These are phyloP conservation scores for Fusarium sp. DNA, from an alignment of 2,329 filamentous ascomycete species.

Conservation along the genomic window DNA sequence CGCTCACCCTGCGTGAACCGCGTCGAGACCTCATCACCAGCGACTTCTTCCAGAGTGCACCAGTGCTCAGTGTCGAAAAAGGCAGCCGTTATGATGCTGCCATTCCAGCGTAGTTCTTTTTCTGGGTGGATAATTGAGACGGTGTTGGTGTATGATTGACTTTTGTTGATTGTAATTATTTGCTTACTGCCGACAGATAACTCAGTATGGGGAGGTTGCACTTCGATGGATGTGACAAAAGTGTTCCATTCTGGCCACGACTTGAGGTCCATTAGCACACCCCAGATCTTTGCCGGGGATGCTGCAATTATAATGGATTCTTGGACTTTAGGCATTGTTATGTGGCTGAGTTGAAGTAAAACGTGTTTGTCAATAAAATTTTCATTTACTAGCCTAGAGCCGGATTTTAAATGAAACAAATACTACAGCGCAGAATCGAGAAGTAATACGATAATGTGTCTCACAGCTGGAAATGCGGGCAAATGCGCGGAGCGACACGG, in stretches of 20 bases:
- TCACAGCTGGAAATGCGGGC: background rate
- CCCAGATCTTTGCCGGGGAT: background rate
- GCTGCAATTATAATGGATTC: constrained; percentile 15
- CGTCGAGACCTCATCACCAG: fast-evolving
- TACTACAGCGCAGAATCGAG: too few species aligned
- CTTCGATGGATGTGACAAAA: constrained; percentile 14
- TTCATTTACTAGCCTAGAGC: too few species aligned
- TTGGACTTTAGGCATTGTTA: constrained; percentile 8
- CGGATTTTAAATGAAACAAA: too few species aligned
- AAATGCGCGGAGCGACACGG: background rate
- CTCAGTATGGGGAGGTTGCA: background rate
- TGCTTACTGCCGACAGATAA: constrained; percentile 19
- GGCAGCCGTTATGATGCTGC: background rate
- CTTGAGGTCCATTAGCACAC: background rate
- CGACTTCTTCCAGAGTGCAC: background rate
- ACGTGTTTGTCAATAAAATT: too few species aligned
- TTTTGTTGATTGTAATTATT: background rate
- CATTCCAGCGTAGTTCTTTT: constrained; percentile 12
- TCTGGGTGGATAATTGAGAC: background rate
- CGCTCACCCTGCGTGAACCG: constrained; percentile 9
- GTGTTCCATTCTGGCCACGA: constrained; percentile 26
- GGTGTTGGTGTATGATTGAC: constrained; percentile 2
- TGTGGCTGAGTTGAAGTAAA: background rate
- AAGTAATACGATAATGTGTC: too few species aligned
- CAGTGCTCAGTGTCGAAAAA: constrained; percentile 22